phyloP scores from a whole-genome alignment of 2,329 filamentous ascomycete species.

The Metarhizium humberi region DNA sequence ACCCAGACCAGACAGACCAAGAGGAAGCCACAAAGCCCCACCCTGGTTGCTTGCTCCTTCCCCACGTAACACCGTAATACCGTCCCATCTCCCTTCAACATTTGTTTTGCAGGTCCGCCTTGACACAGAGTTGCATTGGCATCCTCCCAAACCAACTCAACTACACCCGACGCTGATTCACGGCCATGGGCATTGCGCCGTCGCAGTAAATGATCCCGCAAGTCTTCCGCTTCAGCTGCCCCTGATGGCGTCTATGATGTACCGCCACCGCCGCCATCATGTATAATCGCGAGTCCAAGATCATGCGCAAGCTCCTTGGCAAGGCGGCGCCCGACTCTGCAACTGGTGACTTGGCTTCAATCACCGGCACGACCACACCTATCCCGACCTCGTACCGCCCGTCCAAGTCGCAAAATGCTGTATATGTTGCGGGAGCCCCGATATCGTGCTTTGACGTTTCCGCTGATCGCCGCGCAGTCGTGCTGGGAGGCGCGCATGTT shows the following conservation, averaged over 20 bases:
- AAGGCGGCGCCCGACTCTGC: conserved; percentile 39
- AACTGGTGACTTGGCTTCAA: conserved; percentile 31
- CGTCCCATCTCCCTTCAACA: background rate
- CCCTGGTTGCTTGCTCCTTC: background rate
- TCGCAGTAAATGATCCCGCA: conserved; percentile 1
- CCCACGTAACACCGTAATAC: background rate
- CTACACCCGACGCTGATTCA: background rate
- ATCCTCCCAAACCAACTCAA: background rate
- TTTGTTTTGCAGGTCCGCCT: background rate
- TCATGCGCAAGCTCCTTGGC: conserved; percentile 53
- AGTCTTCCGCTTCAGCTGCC: conserved; percentile 2
- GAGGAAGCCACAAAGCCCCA: background rate
- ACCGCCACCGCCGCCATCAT: conserved; percentile 24
- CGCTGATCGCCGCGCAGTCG: conserved; percentile 43
- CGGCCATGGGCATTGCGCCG: background rate
- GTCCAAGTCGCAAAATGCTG: conserved; percentile 44
- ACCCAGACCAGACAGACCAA: background rate
- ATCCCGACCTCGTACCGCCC: conserved; percentile 36
- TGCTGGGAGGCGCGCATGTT: conserved; percentile 49
- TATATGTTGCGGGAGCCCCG: conserved; percentile 41
- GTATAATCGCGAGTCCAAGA: conserved; percentile 45
- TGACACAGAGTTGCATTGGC: background rate
- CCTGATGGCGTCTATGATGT: conserved; percentile 24
- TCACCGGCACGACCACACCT: conserved; percentile 35
- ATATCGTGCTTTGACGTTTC: conserved; percentile 50